Evolutionary conservation across 1,139 yeast genomes (phyloP).

Genomic region (Blastobotrys aristatus): DNA sequence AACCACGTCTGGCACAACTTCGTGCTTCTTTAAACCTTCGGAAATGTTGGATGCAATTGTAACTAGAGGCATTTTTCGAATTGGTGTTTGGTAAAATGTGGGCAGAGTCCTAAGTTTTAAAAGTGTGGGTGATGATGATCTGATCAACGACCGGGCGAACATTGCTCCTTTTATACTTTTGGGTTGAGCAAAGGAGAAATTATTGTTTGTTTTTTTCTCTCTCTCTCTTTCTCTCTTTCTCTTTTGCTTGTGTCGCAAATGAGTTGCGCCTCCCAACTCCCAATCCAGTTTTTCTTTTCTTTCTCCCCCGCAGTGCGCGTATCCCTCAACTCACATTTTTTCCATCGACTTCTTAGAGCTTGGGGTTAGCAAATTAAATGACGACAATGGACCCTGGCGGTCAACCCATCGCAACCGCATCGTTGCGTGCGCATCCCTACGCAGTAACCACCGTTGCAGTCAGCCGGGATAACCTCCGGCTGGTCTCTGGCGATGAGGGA

Average conservation of each 20-base stretch:
- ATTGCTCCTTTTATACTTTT: background rate
- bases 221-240: background rate
- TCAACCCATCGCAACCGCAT: constrained; percentile 1
- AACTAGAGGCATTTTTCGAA: constrained; percentile 25
- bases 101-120: background rate
- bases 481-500: constrained; percentile 36
- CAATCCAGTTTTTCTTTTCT: too few species aligned
- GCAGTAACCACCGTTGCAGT: background rate
- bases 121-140: background rate
- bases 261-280: too few species aligned
- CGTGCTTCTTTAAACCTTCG: constrained; percentile 56
- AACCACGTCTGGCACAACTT: constrained; percentile 55
- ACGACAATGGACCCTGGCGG: background rate
- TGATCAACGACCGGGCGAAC: background rate
- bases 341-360: too few species aligned
- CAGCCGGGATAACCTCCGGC: constrained; percentile 12
- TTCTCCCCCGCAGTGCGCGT: too few species aligned
- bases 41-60: constrained; percentile 62
- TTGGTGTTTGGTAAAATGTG: background rate
- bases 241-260: background rate
- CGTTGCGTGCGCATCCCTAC: constrained; percentile 5
- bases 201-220: background rate
- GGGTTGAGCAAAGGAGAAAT: too few species aligned
- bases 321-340: too few species aligned
- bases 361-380: too few species aligned